Base-by-base conservation (phyloP, 208 protist genomes). In the Sergeia podlipaevii region DNA sequence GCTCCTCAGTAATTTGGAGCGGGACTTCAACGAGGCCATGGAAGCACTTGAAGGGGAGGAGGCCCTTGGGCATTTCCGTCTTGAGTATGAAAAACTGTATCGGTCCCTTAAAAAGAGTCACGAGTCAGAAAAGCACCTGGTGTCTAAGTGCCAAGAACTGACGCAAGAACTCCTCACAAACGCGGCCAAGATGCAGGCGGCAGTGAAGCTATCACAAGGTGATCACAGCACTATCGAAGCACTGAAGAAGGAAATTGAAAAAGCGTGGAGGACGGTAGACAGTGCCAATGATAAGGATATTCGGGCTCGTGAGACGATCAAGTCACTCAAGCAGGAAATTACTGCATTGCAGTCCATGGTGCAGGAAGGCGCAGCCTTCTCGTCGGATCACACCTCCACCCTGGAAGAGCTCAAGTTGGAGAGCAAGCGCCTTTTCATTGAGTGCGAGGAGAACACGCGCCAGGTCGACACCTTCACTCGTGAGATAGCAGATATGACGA, bases 51-150 rank as follows among this genome's bases (percentile, higher is more conserved):
- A 89, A 15, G 94, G 81, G 29, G 90, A 98, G 51, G 93, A 97
- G 30, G 56, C 65, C 48, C 80, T 99, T 11, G 94, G 96, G 45
- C 80, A 93, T 20, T 99, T 99, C 71, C 85, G 95, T 2, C 51
- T 88, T 4, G 97, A 99, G 70, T 99, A 99, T 70, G 96, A 99
- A 33, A 98, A 98, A 58, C 66, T 99, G 8, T 97, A 99, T 59
- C 64, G 82, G 26, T 96, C 96, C 0, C 77, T 99, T 7, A 89
- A 95, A 55, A 97, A 98, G 56, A 97, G 93, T 36, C 97, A 99
- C 62, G 91, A 98, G 56, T 98, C 87, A 47, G 97, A 99, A 68
- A 98, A 98, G 78, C 60, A 85, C 23, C 73, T 99, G 20, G 93
- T 98, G n/a, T 60, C 86, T 42, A 89, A 96, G 49, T 98, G 96